Conservation (phyloP, 305 asterid species). For the Rubia occidens region DNA sequence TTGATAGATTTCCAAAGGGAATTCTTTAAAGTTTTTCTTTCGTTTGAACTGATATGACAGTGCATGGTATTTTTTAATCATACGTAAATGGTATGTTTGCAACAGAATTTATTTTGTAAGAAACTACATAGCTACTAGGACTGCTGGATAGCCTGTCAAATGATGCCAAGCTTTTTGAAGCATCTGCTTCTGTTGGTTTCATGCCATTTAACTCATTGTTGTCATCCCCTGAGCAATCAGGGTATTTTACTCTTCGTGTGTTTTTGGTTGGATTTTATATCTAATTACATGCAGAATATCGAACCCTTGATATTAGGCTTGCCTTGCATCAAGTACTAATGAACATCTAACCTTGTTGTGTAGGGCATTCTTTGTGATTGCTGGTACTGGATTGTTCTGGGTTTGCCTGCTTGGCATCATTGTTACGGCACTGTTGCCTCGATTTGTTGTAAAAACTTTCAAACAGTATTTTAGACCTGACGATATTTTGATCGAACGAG, state of each 20-base stretch:
- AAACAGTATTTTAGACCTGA: slow-evolving; percentile 42
- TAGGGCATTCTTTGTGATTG: slow-evolving; percentile 79
- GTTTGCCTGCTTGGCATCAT: slow-evolving; percentile 53
- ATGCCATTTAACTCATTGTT: not conserved
- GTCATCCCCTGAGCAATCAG: not conserved
- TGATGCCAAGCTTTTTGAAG: not conserved
- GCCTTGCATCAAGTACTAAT: slow-evolving; percentile 17
- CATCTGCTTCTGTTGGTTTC: not conserved
- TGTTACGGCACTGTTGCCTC: slow-evolving; percentile 62
- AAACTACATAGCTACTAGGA: not conserved
- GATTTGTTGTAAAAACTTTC: slow-evolving; percentile 49
- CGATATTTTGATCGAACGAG: slow-evolving; percentile 72
- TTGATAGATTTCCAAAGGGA: not conserved
- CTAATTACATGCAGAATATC: not conserved
- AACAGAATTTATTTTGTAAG: not conserved
- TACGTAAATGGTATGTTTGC: not conserved
- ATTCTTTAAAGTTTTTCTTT: not conserved
- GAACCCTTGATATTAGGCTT: not conserved
- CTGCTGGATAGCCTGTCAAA: not conserved
- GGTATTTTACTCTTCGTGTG: not conserved
- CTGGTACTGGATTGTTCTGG: slow-evolving; percentile 60
- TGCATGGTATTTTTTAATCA: not conserved
- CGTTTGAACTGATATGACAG: not conserved
- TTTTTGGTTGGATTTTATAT: not conserved
- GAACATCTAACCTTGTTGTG: slow-evolving; percentile 13